Conservation (phyloP, 257 asterid genomes). For the Fraxinus anomala region DNA sequence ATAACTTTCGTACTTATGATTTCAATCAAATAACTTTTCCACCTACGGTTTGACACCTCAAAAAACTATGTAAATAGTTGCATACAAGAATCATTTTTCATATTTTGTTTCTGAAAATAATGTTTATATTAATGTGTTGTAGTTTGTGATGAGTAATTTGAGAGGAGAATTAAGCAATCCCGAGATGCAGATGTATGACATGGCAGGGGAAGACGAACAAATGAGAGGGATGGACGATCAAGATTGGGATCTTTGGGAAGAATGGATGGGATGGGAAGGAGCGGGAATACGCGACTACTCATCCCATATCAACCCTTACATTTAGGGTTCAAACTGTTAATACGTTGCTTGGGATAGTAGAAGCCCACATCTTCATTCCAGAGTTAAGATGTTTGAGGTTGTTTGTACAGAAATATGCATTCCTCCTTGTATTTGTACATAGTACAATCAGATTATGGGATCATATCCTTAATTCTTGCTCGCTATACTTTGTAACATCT, state of each 20-base stretch:
- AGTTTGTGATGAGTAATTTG: conserved; percentile 50
- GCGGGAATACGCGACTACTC: conserved; percentile 86
- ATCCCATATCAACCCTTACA: conserved; percentile 80
- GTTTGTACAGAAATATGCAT: conserved; percentile 9
- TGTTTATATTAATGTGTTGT: conserved; percentile 23
- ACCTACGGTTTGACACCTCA: too few relatives aligned
- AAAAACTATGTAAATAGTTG: too few relatives aligned
- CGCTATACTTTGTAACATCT: not conserved
- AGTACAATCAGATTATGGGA: conserved; percentile 28
- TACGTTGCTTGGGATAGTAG: not conserved
- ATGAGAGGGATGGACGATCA: conserved; percentile 60
- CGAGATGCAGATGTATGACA: conserved; percentile 5
- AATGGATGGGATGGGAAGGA: conserved; percentile 99
- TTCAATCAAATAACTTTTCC: too few relatives aligned
- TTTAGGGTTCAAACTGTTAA: not conserved
- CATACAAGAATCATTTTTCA: too few relatives aligned
- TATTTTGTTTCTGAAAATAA: too few relatives aligned
- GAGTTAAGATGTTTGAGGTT: conserved; percentile 40
- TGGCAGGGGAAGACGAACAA: conserved; percentile 36
- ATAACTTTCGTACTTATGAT: too few relatives aligned
- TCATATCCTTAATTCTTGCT: not conserved
- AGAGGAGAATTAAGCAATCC: conserved; percentile 30
- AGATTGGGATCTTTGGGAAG: conserved; percentile 88
- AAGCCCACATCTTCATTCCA: conserved; percentile 34
- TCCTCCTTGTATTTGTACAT: not conserved